Evolutionary conservation across 2,329 filamentous ascomycete genomes (phyloP).

Genomic region (Rhinocladiella similis): DNA sequence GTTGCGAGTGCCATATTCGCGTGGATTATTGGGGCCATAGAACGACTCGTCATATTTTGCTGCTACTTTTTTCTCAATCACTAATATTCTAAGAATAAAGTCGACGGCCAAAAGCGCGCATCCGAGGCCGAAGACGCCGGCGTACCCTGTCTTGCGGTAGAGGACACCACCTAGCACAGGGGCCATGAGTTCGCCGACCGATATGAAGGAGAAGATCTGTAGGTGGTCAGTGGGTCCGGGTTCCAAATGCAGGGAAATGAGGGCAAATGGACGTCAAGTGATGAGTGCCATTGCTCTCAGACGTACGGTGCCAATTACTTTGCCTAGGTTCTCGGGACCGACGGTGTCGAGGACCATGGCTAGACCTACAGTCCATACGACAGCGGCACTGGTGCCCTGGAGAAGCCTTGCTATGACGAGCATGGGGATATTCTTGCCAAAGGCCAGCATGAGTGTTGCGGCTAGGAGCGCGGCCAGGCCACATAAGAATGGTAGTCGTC

Average conservation of each 20-base stretch:
- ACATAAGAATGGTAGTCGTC: conserved; percentile 59
- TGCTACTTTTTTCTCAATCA: conserved; percentile 65
- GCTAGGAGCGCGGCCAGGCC: conserved; percentile 55
- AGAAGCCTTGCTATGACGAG: conserved; percentile 56
- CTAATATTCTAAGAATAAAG: conserved; percentile 58
- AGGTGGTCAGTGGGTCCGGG: background rate
- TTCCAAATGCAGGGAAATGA: conserved; percentile 3
- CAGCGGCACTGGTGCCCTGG: conserved; percentile 58
- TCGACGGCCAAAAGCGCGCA: conserved; percentile 58
- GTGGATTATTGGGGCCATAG: conserved; percentile 4
- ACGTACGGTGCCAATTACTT: conserved; percentile 58
- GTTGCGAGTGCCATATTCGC: conserved; percentile 25
- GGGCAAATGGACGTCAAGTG: too few species aligned
- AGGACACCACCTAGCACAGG: conserved; percentile 62
- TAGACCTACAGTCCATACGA: conserved; percentile 62
- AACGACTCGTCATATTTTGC: conserved; percentile 39
- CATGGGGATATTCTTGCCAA: conserved; percentile 50
- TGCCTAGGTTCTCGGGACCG: conserved; percentile 56
- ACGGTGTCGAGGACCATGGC: conserved; percentile 62
- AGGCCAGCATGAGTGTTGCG: conserved; percentile 57
- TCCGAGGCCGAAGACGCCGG: conserved; percentile 59
- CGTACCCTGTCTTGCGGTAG: conserved; percentile 59
- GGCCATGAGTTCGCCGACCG: conserved; percentile 56
- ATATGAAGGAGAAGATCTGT: conserved; percentile 61
- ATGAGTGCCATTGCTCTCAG: too few species aligned